Evolutionary conservation across 495 filamentous ascomycete species (phyloP).

Genomic region (Penicillium coffeae): DNA sequence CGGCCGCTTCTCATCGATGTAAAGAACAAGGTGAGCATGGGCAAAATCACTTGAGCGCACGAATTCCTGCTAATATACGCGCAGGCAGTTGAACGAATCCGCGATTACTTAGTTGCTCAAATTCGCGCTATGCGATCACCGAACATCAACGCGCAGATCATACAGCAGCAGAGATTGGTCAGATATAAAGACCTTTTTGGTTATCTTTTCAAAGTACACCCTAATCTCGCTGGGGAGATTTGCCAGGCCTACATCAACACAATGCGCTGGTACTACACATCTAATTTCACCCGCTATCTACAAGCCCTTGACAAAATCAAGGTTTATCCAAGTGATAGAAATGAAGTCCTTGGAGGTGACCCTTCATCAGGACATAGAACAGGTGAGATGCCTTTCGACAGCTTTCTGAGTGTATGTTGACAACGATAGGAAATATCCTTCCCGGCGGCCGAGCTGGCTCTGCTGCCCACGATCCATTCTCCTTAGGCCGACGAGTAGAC

Average conservation of each 20-base stretch:
- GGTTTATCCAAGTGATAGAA: constrained; percentile 74
- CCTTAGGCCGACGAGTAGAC: constrained; percentile 78
- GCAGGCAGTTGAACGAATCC: constrained; percentile 85
- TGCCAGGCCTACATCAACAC: constrained; percentile 94
- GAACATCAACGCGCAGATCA: constrained; percentile 92
- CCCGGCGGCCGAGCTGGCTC: constrained; percentile 43
- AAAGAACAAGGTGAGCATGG: constrained; percentile 72
- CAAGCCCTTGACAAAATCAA: constrained; percentile 80
- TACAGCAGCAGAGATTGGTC: constrained; percentile 86
- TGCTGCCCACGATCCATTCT: constrained; percentile 79
- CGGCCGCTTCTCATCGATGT: constrained; percentile 80
- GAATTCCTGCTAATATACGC: constrained; percentile 9
- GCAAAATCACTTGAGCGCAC: neutral
- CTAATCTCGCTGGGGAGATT: constrained; percentile 78
- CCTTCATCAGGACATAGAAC: constrained; percentile 57
- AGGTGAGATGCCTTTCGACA: constrained; percentile 26
- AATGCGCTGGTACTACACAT: constrained; percentile 97
- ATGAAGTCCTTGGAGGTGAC: constrained; percentile 79
- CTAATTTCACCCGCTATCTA: constrained; percentile 85
- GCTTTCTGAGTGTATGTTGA: constrained; percentile 7
- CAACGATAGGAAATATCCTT: constrained; percentile 25
- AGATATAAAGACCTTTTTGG: constrained; percentile 80
- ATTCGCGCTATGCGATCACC: constrained; percentile 90
- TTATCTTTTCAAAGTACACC: constrained; percentile 77
- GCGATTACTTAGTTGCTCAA: constrained; percentile 89